phyloP scores from a whole-genome alignment of 1,139 yeast genomes.

The Kodamaea derodonti region DNA sequence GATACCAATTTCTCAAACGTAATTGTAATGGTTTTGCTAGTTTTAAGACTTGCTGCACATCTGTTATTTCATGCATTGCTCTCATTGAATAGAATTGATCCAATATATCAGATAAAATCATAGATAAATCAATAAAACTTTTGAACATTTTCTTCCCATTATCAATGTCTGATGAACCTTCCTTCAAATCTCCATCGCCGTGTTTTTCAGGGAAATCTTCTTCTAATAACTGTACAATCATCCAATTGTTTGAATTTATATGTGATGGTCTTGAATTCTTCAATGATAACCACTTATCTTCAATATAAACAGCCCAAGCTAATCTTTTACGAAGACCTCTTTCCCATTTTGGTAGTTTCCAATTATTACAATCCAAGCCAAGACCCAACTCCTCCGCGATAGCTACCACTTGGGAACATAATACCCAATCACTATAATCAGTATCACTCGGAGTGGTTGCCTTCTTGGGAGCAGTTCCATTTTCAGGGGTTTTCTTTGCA shows the following conservation, averaged over 20 bases:
- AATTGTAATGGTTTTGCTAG: constrained; percentile 84
- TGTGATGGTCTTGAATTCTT: constrained; percentile 82
- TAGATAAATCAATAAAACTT: constrained; percentile 64
- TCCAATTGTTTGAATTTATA: constrained; percentile 63
- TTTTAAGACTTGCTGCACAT: constrained; percentile 63
- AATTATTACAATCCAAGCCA: constrained; percentile 77
- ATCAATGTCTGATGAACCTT: constrained; percentile 66
- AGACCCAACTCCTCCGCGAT: constrained; percentile 82
- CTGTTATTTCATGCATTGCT: constrained; percentile 53
- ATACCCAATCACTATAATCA: constrained; percentile 72
- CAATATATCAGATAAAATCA: constrained; percentile 68
- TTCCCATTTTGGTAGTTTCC: constrained; percentile 94
- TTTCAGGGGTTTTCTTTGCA: constrained; percentile 1
- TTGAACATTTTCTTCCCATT: constrained; percentile 70
- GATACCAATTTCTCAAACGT: constrained; percentile 79
- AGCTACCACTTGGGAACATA: constrained; percentile 83
- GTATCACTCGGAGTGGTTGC: constrained; percentile 26
- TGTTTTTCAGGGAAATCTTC: constrained; percentile 75
- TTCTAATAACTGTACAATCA: constrained; percentile 56
- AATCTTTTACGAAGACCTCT: constrained; percentile 75
- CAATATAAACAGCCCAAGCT: constrained; percentile 91
- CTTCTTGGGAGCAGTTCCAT: constrained; percentile 1
- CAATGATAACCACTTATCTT: constrained; percentile 83
- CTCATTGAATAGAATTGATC: constrained; percentile 67
- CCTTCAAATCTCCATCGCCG: constrained; percentile 54